phyloP scores from a whole-genome alignment of 306 rosid species.

The Medicago lupulina region DNA sequence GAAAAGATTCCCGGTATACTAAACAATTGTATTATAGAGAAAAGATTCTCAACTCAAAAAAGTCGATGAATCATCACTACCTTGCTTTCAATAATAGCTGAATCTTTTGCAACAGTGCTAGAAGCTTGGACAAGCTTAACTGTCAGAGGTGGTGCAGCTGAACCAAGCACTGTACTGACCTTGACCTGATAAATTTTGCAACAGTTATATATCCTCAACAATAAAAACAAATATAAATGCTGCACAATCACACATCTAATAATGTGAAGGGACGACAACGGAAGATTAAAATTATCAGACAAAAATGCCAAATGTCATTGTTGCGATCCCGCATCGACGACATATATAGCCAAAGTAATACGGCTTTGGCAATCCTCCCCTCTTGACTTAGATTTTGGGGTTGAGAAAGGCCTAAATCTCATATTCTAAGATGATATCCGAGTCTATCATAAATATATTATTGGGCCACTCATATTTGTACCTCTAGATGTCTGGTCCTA shows the following conservation, averaged over 20 bases:
- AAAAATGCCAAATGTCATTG: constrained; percentile 14
- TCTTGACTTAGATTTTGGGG: not conserved
- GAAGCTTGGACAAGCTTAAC: constrained; percentile 83
- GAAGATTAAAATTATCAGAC: constrained; percentile 31
- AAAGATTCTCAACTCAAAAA: constrained; percentile 20
- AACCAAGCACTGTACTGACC: constrained; percentile 91
- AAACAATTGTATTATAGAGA: constrained; percentile 5
- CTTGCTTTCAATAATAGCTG: constrained; percentile 66
- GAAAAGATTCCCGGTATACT: constrained; percentile 15
- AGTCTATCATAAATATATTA: not conserved
- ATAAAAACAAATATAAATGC: constrained; percentile 32
- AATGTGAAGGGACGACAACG: constrained; percentile 17
- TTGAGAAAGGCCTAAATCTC: not conserved
- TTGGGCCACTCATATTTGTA: not conserved
- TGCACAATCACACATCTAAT: constrained; percentile 14
- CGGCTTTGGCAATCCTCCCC: not conserved
- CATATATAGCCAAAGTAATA: not conserved
- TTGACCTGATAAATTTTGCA: constrained; percentile 67
- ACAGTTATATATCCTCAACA: constrained; percentile 31
- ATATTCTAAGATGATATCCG: not conserved
- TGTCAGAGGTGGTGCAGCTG: constrained; percentile 82
- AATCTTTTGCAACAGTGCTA: constrained; percentile 64
- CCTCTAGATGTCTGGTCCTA: not conserved
- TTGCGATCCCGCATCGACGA: not conserved
- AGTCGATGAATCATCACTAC: constrained; percentile 46